Base-by-base conservation (phyloP, 2,329 filamentous ascomycete genomes). In the Epichloe sibirici region DNA sequence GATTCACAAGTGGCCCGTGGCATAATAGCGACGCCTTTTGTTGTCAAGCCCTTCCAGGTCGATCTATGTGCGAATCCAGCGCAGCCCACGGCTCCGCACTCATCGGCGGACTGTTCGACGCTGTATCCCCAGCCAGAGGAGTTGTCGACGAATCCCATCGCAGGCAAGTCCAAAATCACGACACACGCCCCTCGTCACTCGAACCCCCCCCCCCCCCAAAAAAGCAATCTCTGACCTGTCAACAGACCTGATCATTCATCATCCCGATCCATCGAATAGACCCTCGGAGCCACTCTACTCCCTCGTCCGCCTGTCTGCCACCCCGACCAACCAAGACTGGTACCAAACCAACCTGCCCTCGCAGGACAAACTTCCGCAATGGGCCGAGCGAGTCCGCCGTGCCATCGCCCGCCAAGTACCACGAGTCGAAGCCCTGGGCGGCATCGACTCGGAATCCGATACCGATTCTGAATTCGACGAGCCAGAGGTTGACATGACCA, bases 221-320 rank as follows among this genome's bases (percentile, higher is more conserved):
- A 28, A 5, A 13, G n/a, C 7, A 17, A 35, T 49, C 12, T 13
- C 48, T 49, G 15, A 49, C 25, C 17, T n/a, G 35, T 5, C 13
- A 31, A 12, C 4, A 78, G 75, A 74, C 1, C 65, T 81, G 8
- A 59, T 78, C 12, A 69, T 81, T 25, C 67, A 71, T 23, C 63
- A 57, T 11, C 62, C 64, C 6, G 56, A 61, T 21, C 52, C 60
- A 13, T 49, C 53, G 9, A 56, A 51, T 13, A 62, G 58, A 31
- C 54, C 60, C 0, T 54, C 64, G 0, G 65, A 65, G 0, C 76
- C 78, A 0, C 62, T 69, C 5, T 82, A 79, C 60, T 75, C 77
- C 0, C 67, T 79, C 9, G 69, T 76, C 34, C 74, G 79, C 17
- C 65, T 76, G 37, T 77, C 77, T 0, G 78, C 74, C 8, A 79